Conservation (phyloP, 805 yeast genomes). For the Yamadazyma paraphyllophila region DNA sequence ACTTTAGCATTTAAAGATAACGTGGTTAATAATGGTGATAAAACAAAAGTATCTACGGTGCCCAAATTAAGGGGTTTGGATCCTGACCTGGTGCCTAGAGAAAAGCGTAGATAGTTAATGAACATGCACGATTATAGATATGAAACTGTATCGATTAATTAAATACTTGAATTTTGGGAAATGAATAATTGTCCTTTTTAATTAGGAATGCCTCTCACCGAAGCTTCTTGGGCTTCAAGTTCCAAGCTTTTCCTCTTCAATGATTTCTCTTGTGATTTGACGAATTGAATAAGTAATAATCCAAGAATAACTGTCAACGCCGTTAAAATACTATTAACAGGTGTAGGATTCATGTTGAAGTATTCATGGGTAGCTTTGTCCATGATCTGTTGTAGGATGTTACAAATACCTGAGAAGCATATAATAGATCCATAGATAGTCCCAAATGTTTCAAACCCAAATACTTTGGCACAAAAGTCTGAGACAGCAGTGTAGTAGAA, state of each 20-base stretch:
- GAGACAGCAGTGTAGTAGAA: conserved; percentile 91
- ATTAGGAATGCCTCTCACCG: conserved; percentile 45
- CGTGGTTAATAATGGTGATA: conserved; percentile 1
- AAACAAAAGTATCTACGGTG: conserved; percentile 6
- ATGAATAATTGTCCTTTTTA: conserved; percentile 8
- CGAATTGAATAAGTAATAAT: conserved; percentile 39
- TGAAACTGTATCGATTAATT: neutral
- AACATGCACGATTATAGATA: neutral
- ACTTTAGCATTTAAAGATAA: conserved; percentile 2
- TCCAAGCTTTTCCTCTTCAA: conserved; percentile 54
- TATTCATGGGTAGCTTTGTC: conserved; percentile 68
- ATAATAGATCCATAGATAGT: conserved; percentile 86
- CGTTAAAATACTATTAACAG: conserved; percentile 63
- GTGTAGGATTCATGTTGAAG: conserved; percentile 74
- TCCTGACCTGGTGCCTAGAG: conserved; percentile 4
- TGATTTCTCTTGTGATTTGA: conserved; percentile 37
- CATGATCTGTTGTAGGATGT: conserved; percentile 65
- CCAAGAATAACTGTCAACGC: conserved; percentile 55
- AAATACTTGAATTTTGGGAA: neutral
- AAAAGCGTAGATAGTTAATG: neutral
- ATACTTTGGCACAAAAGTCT: conserved; percentile 88
- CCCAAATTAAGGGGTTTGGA: conserved; percentile 17
- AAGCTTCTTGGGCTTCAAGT: conserved; percentile 62
- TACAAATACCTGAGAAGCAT: conserved; percentile 78
- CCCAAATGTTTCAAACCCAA: conserved; percentile 91